Conservation (phyloP, 768 basidiomycete genomes). For the Pleurotus eryngii region DNA sequence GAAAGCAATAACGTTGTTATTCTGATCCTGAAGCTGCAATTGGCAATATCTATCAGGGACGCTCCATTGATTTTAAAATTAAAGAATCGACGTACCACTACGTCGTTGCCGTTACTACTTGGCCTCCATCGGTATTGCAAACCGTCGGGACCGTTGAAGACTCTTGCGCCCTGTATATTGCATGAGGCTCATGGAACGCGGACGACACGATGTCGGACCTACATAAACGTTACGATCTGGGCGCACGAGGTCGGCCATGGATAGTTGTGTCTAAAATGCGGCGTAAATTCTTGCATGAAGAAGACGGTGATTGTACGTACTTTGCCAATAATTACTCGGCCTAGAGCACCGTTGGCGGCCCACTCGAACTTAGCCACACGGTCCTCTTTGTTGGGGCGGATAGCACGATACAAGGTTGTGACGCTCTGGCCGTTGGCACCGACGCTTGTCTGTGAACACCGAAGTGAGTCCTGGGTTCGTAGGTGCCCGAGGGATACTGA, state of each 20-base stretch:
- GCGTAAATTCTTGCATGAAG: constrained; percentile 21
- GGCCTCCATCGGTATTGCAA: constrained; percentile 79
- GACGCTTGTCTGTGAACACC: constrained; percentile 55
- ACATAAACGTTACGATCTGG: constrained; percentile 62
- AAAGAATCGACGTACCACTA: constrained; percentile 45
- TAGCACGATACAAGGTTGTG: constrained; percentile 78
- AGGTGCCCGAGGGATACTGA: constrained; percentile 8
- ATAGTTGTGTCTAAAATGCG: constrained; percentile 58
- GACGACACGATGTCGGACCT: constrained; percentile 23
- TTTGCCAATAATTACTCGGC: constrained; percentile 84
- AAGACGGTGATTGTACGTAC: constrained; percentile 33
- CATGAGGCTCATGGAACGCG: constrained; percentile 12
- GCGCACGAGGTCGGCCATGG: constrained; percentile 82
- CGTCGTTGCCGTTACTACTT: constrained; percentile 51
- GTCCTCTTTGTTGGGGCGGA: constrained; percentile 83
- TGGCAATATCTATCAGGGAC: constrained; percentile 16
- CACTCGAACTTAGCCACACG: constrained; percentile 87
- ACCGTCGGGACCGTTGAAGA: constrained; percentile 83
- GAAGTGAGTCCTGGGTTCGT: constrained; percentile 1
- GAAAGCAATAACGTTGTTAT: constrained; percentile 69
- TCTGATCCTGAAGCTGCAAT: constrained; percentile 67
- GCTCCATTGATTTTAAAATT: constrained; percentile 12
- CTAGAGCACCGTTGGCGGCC: constrained; percentile 78
- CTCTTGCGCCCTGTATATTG: constrained; percentile 50
- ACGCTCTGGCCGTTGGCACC: constrained; percentile 62